Evolutionary conservation across 192 early-diverging fungal species (phyloP), one percentile per base, ranked within the genome.

Genomic region (Backusella tuberculispora): DNA sequence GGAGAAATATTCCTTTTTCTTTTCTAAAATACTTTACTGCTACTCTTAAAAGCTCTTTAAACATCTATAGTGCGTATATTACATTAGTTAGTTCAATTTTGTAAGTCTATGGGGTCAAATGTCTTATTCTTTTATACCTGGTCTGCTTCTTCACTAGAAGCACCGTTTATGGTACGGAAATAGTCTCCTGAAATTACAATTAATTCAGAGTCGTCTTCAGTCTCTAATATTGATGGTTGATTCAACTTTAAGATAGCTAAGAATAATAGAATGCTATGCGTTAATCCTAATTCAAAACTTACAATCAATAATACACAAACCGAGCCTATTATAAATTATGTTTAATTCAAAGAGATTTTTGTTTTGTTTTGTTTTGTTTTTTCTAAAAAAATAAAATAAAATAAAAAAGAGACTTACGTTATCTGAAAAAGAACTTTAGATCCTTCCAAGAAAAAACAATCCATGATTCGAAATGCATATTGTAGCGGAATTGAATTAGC

Each of bases 391-490:
- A 47, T 47, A 53, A 26, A 0, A 41, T 14, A 4, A 9, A 37
- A 34, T 6, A 43, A 44, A 63, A 26, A 26, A 19, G 45, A 34
- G 5, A 75, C 86, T 81, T 85, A 90, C 83, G 90, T 91, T 65
- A 98, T 92, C 79, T 96, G 96, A 79, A 99, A 99, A 37, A 99
- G 87, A 4, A 99, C 87, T 76, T 92, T 94, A 6, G 97, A 96
- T 0, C 97, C 98, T 74, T 99, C 96, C 88, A 98, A 88, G 81
- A 98, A 98, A 74, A 99, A 96, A 85, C 96, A 97, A 86, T 99
- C 96, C 71, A 99, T 77, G 29, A 98, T 90, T 26, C 96, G 85
- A 73, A 96, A 86, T 7, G 96, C 93, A 76, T 92, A 97, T 6
- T 89, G 80, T 24, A 99, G 78, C 7, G 98, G 97, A 85, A 99